Evolutionary conservation across 306 rosid genomes (phyloP).

Genomic region (Casuarina glauca): DNA sequence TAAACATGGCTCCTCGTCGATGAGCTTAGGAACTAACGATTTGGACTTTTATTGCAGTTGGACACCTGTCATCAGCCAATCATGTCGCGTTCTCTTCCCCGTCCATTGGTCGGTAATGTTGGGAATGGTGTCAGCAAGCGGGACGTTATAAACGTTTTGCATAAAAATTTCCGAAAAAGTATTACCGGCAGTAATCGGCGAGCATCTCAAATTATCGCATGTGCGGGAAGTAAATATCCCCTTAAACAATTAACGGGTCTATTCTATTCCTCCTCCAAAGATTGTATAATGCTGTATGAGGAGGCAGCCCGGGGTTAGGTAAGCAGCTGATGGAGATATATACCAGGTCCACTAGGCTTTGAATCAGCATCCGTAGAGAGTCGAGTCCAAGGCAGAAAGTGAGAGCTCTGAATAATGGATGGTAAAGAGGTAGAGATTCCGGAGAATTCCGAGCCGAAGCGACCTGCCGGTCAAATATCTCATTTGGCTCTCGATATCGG

Average conservation of each 20-base stretch:
- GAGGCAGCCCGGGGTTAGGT: neutral
- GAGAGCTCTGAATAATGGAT: constrained; percentile 47
- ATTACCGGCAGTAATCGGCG: too few species aligned
- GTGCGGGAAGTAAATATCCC: too few species aligned
- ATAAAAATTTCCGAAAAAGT: too few species aligned
- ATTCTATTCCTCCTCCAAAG: neutral
- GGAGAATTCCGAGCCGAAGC: constrained; percentile 36
- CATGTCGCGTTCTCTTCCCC: too few species aligned
- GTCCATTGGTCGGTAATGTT: too few species aligned
- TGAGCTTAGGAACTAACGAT: too few species aligned
- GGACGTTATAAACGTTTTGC: too few species aligned
- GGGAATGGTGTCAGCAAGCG: too few species aligned
- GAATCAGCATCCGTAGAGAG: neutral
- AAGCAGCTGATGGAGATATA: neutral
- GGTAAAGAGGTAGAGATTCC: constrained; percentile 23
- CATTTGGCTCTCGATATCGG: constrained; percentile 91
- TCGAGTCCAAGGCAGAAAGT: constrained; percentile 3
- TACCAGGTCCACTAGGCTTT: neutral
- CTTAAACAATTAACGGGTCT: neutral
- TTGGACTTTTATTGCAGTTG: too few species aligned
- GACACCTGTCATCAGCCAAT: too few species aligned
- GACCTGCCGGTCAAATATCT: constrained; percentile 42
- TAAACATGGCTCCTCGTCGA: too few species aligned
- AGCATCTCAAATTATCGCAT: too few species aligned
- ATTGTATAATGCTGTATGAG: neutral